These are phyloP conservation scores for Hygrocybe punicea DNA, from an alignment of 768 basidiomycete species.

Conservation along the genomic window DNA sequence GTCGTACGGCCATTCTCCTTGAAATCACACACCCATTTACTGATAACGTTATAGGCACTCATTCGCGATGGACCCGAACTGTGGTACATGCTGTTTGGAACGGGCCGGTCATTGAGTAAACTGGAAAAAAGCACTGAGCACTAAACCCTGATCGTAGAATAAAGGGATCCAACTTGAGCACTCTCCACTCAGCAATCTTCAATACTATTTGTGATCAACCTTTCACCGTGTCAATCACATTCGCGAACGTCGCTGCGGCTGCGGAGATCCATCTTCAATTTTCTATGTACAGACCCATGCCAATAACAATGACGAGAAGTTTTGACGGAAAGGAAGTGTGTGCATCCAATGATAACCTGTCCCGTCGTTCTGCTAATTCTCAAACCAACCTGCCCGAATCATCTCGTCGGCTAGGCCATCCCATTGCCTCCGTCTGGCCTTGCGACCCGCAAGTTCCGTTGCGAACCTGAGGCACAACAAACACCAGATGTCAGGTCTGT, in stretches of 20 bases:
- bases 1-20: constrained; percentile 53
- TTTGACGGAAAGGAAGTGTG: background rate
- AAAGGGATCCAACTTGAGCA: too few relatives aligned
- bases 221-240: too few relatives aligned
- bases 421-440: constrained; percentile 61
- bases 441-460: constrained; percentile 76
- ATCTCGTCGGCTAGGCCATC: constrained; percentile 71
- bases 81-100: constrained; percentile 52
- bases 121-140: too few relatives aligned
- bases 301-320: too few relatives aligned
- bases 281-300: too few relatives aligned
- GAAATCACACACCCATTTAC: background rate
- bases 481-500: background rate
- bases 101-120: constrained; percentile 7
- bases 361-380: constrained; percentile 21
- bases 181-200: too few relatives aligned
- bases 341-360: background rate
- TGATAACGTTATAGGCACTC: constrained; percentile 47
- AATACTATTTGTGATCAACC: too few relatives aligned
- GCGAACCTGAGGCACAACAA: constrained; percentile 56
- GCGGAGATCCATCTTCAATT: too few relatives aligned
- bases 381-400: constrained; percentile 73
- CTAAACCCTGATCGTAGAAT: too few relatives aligned
- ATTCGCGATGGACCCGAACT: constrained; percentile 78
- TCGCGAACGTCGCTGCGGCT: too few relatives aligned